Evolutionary conservation across 2,329 filamentous ascomycete species (phyloP), one percentile per base, ranked within the genome.

Genomic region (Monilinia laxa): DNA sequence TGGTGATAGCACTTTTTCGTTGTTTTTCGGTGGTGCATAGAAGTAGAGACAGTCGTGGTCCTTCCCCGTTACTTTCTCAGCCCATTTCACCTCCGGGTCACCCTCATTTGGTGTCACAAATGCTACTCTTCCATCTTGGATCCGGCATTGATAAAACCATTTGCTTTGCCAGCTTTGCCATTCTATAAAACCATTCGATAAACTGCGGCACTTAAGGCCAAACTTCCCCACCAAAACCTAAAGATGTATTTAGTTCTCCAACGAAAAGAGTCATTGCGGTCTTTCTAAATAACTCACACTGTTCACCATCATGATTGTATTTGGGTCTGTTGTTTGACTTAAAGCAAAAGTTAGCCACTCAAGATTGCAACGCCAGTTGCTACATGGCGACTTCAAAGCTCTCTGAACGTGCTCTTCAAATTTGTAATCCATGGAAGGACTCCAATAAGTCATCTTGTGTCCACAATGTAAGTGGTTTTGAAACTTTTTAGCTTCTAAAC

Each of bases 381-480:
- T 25, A 38, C 58, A 60, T 38, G 28, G 2, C 1, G 20, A 51
- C 23, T 6, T 10, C 11, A 60, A 51, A 2, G 20, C 45, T 11
- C 9, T 18, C 38, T 60, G 58, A 11, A 51, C 58, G 35, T 60
- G 58, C n/a, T 18, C 4, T 49, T 60, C 58, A n/a, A 60, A 60
- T 38, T 28, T 60, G 4, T 20, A 35, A 5, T n/a, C n/a, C 11
- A 38, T n/a, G 1, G 12, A 11, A 7, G 58, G 58, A 18, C 31
- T 38, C 58, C 58, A 60, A 38, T 23, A 55, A 6, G 20, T 35
- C 20, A 20, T 51, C 9, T 4, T 20, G 20, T 38, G 20, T 23
- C 14, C 4, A 10, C 53, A 55, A 38, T 23, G 20, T 6, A n/a
- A 7, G 12, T 2, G 12, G 3, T 52, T 16, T 23, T 2, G 28